These are phyloP conservation scores for Populus pruinosa DNA, from an alignment of 345 rosid species.

Conservation along the genomic window DNA sequence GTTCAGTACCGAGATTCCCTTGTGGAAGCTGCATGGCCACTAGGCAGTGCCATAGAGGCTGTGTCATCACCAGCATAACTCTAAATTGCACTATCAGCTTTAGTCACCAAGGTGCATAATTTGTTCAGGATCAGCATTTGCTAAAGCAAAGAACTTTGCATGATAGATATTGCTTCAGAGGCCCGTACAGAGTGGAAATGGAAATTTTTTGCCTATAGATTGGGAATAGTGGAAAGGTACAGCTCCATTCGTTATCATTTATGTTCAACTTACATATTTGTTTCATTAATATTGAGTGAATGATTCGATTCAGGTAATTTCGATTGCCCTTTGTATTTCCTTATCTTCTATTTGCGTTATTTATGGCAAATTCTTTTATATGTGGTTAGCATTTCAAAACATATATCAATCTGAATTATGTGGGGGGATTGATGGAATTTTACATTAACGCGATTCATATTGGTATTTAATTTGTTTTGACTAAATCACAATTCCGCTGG, in stretches of 20 bases:
- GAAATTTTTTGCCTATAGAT: slow-evolving; percentile 21
- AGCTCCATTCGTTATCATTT: slow-evolving; percentile 32
- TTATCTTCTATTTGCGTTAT: not conserved
- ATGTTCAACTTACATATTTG: slow-evolving; percentile 25
- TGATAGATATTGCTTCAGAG: slow-evolving; percentile 7
- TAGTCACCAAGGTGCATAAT: not conserved
- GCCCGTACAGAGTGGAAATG: not conserved
- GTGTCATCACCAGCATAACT: slow-evolving; percentile 41
- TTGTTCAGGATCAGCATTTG: not conserved
- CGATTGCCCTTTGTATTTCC: not conserved
- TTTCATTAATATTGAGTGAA: slow-evolving; percentile 21
- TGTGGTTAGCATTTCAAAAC: too few species aligned
- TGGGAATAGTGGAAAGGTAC: slow-evolving; percentile 22
- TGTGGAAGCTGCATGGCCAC: slow-evolving; percentile 99
- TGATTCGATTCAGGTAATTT: slow-evolving; percentile 33
- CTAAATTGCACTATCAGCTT: not conserved
- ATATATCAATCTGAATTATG: too few species aligned
- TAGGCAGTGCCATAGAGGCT: slow-evolving; percentile 97
- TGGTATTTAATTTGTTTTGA: too few species aligned
- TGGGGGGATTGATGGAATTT: too few species aligned
- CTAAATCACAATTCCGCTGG: too few species aligned
- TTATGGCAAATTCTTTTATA: too few species aligned
- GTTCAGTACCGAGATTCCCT: slow-evolving; percentile 55
- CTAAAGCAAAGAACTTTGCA: not conserved
- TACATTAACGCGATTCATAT: too few species aligned